phyloP scores from a whole-genome alignment of 805 yeast species.

The Torulaspora franciscae region DNA sequence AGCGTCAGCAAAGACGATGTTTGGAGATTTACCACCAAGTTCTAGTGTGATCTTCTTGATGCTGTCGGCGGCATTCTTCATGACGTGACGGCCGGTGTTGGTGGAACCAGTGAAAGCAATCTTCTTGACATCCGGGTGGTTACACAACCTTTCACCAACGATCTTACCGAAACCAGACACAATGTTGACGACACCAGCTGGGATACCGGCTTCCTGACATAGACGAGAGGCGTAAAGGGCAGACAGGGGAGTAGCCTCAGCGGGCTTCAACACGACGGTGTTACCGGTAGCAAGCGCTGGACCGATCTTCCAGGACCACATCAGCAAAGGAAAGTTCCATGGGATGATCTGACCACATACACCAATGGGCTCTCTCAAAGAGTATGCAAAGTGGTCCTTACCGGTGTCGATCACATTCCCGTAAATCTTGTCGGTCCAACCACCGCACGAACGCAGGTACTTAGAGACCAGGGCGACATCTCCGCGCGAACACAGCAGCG shows the following conservation, averaged over 20 bases:
- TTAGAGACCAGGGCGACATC: constrained; percentile 69
- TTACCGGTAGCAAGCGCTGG: constrained; percentile 86
- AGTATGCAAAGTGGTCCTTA: constrained; percentile 54
- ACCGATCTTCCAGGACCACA: constrained; percentile 83
- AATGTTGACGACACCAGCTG: constrained; percentile 75
- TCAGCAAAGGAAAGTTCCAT: constrained; percentile 88
- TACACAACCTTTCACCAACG: constrained; percentile 66
- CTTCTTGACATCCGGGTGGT: constrained; percentile 67
- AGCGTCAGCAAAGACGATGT: constrained; percentile 75
- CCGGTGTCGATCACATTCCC: constrained; percentile 62
- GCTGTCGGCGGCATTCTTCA: constrained; percentile 64
- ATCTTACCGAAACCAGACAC: constrained; percentile 76
- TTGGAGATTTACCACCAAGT: constrained; percentile 88
- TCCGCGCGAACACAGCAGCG: constrained; percentile 63
- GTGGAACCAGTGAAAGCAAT: constrained; percentile 90
- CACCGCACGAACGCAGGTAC: constrained; percentile 80
- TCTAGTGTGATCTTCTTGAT: constrained; percentile 79
- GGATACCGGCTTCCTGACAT: constrained; percentile 71
- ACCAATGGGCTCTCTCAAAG: constrained; percentile 79
- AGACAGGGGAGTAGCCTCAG: constrained; percentile 82
- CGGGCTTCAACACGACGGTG: constrained; percentile 78
- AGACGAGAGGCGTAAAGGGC: constrained; percentile 64
- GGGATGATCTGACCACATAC: constrained; percentile 88
- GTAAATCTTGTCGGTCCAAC: constrained; percentile 66
- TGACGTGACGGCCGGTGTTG: constrained; percentile 70